Conservation (phyloP, 257 asterid genomes). For the Cinchona pubescens region DNA sequence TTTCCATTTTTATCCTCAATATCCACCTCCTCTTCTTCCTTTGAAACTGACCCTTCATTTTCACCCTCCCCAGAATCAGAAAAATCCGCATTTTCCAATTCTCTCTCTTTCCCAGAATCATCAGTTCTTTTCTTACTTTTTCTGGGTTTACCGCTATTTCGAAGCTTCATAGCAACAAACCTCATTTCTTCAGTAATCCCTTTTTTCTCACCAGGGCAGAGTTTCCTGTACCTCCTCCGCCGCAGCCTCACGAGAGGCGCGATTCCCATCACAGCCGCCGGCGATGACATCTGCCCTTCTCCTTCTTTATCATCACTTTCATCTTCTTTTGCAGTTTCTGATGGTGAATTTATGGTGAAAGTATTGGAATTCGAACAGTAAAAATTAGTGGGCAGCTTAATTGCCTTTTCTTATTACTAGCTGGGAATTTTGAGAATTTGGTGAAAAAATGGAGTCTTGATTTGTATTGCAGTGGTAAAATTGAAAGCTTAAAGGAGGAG, state of each 20-base stretch:
- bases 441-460: conserved; percentile 13
- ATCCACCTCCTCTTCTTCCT: conserved; percentile 21
- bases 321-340: conserved; percentile 40
- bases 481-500: conserved; percentile 22
- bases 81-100: conserved; percentile 7
- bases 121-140: conserved; percentile 11
- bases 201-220: conserved; percentile 72
- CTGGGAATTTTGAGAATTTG: conserved; percentile 14
- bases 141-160: conserved; percentile 42
- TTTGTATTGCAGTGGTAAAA: conserved; percentile 17
- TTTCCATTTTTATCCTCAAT: conserved; percentile 18
- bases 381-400: conserved; percentile 11
- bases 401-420: not conserved
- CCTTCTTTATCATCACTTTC: conserved; percentile 20
- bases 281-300: conserved; percentile 16
- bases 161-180: conserved; percentile 82
- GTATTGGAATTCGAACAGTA: conserved; percentile 29
- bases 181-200: conserved; percentile 96
- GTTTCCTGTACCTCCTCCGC: conserved; percentile 70
- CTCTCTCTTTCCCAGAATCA: conserved; percentile 7
- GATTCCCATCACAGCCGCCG: conserved; percentile 26
- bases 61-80: conserved; percentile 18
- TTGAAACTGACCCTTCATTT: conserved; percentile 19
- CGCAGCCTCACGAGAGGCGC: conserved; percentile 37
- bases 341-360: conserved; percentile 29